Percentiles rank a stretch among this genome's conserved stretches.
phyloP scores from a whole-genome alignment of 768 basidiomycete genomes.

The Tricholoma furcatifolium region DNA sequence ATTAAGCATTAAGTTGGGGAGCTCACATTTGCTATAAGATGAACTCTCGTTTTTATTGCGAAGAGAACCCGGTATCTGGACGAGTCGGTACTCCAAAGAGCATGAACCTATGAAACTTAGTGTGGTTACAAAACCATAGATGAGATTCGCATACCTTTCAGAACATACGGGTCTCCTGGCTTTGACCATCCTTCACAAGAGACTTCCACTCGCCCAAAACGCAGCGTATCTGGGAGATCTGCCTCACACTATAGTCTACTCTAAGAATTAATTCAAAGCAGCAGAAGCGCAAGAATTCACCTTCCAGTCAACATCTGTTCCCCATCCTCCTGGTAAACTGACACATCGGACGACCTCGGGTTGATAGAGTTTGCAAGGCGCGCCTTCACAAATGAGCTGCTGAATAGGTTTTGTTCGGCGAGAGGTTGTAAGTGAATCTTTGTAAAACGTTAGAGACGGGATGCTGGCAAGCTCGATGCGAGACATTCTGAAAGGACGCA shows the following conservation, averaged over 20 bases:
- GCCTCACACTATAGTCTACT: constrained; percentile 72
- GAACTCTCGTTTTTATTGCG: constrained; percentile 31
- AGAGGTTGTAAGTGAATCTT: constrained; percentile 59
- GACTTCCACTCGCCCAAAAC: constrained; percentile 83
- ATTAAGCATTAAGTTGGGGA: too few relatives aligned
- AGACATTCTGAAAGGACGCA: constrained; percentile 44
- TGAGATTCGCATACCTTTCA: constrained; percentile 61
- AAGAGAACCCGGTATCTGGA: constrained; percentile 58
- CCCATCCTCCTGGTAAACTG: constrained; percentile 70
- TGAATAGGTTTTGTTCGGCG: constrained; percentile 68
- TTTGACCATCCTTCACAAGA: constrained; percentile 89
- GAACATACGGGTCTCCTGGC: constrained; percentile 79
- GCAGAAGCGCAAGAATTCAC: constrained; percentile 30
- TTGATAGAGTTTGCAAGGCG: constrained; percentile 70
- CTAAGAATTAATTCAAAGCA: background rate
- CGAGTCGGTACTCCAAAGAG: constrained; percentile 79
- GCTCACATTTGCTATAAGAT: constrained; percentile 29
- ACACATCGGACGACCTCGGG: constrained; percentile 86
- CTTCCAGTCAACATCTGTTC: constrained; percentile 89
- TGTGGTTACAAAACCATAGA: background rate
- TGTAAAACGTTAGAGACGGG: constrained; percentile 76
- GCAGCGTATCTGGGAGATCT: constrained; percentile 78
- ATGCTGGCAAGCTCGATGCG: constrained; percentile 73
- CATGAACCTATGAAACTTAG: constrained; percentile 64
- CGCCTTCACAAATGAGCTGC: constrained; percentile 81